These are phyloP conservation scores for Mortierella sp. DNA, from an alignment of 371 early-diverging fungal genomes.

Conservation along the genomic window DNA sequence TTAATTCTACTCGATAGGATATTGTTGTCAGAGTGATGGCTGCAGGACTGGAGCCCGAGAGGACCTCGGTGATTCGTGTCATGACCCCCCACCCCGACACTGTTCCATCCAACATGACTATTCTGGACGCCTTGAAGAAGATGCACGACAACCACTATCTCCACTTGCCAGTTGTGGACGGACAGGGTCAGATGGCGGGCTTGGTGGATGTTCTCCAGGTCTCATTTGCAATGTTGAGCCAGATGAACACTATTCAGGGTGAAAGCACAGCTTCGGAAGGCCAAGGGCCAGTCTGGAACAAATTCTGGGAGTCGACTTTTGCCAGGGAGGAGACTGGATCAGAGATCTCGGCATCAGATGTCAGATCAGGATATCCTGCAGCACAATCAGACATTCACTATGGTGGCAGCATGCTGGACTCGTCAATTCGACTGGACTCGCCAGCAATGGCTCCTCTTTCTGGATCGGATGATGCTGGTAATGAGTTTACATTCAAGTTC, in stretches of 20 bases:
- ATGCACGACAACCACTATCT: constrained; percentile 91
- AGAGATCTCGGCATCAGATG: constrained; percentile 62
- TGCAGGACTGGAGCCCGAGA: constrained; percentile 87
- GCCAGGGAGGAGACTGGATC: constrained; percentile 66
- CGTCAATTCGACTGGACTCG: constrained; percentile 47
- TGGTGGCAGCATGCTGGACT: constrained; percentile 37
- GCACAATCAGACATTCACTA: constrained; percentile 57
- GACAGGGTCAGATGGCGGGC: constrained; percentile 77
- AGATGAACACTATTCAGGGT: constrained; percentile 64
- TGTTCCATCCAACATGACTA: constrained; percentile 78
- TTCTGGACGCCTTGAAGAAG: constrained; percentile 91
- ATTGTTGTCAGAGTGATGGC: constrained; percentile 95
- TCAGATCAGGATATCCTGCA: constrained; percentile 40
- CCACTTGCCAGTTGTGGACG: constrained; percentile 90
- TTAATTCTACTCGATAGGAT: constrained; percentile 65
- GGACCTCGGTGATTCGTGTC: constrained; percentile 89
- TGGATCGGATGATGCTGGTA: constrained; percentile 53
- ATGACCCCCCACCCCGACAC: constrained; percentile 97
- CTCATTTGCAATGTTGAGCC: constrained; percentile 81
- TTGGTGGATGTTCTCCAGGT: constrained; percentile 93
- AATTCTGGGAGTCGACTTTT: constrained; percentile 67
- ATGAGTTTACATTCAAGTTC: constrained; percentile 87
- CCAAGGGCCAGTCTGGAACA: constrained; percentile 67
- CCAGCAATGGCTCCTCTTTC: constrained; percentile 61
- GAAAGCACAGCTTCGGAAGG: constrained; percentile 59